Evolutionary conservation across 441 rosid genomes (phyloP).

Genomic region (Melastoma candidum): DNA sequence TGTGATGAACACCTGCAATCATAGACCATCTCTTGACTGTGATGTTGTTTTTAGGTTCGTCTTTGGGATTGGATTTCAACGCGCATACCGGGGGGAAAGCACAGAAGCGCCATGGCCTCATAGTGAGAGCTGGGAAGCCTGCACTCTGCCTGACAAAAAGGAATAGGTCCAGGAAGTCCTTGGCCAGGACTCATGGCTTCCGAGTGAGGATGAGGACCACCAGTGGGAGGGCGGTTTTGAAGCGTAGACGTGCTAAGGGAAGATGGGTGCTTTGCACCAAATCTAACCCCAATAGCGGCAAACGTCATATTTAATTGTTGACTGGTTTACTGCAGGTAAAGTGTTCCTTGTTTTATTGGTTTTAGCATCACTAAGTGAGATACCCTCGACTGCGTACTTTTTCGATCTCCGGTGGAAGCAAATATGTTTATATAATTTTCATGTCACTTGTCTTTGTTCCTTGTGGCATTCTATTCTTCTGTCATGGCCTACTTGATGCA

Average conservation of each 20-base stretch:
- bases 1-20: too few relatives aligned
- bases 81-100: conserved; percentile 21
- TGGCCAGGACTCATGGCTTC: conserved; percentile 90
- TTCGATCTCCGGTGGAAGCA: neutral
- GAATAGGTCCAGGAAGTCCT: conserved; percentile 84
- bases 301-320: conserved; percentile 25
- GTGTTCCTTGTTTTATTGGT: neutral
- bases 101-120: conserved; percentile 43
- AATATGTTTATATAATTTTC: neutral
- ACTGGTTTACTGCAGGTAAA: neutral
- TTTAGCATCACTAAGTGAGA: neutral
- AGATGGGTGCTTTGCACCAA: conserved; percentile 81
- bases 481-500: neutral
- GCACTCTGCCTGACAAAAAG: conserved; percentile 86
- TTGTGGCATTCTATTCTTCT: neutral
- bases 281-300: conserved; percentile 74
- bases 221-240: conserved; percentile 70
- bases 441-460: neutral
- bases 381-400: too few relatives aligned
- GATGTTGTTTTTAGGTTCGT: conserved; percentile 36
- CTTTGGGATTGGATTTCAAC: conserved; percentile 47
- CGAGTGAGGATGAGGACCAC: conserved; percentile 84
- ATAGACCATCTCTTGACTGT: neutral
- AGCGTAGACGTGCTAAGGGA: conserved; percentile 91
- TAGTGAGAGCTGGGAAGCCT: conserved; percentile 88